Base-by-base conservation (phyloP, 2,329 filamentous ascomycete genomes). In the Trichophyton equinum region DNA sequence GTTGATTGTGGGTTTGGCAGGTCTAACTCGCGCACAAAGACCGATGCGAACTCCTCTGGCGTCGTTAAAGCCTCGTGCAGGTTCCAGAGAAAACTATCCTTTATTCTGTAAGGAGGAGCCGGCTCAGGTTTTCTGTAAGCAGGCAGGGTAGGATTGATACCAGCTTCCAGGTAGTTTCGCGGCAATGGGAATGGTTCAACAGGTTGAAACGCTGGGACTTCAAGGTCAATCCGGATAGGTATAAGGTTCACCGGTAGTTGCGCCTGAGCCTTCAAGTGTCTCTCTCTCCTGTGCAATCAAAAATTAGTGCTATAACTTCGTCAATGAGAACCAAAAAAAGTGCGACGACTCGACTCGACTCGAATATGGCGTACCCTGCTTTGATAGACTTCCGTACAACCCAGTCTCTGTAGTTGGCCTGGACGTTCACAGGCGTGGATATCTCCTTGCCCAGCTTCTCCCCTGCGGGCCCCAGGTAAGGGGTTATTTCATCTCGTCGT, bases 41-140 rank as follows among this genome's bases (percentile, higher is more conserved):
- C 85, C 67, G 88, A 83, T n/a, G 94, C 94, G 71, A 97, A 99
- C 70, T 95, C 88, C 70, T 99, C 94, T 0, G 94, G 95, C 0
- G 94, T 99, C 58, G 91, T 88, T 62, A 96, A 79, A 0, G 89
- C 88, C 76, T 99, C 94, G 74, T 97, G 92, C 13, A 99, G 80
- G 69, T 99, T 99, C 94, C 94, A 99, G 59, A 96, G 77, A 68
- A 99, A 97, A n/a, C 89, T 87, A 68, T 99, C 94, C 68, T 95
- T 91, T 61, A 99, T 79, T 64, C 94, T 85, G 74, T 91, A 96
- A 2, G 89, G 87, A 0, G 91, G 85, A 13, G 91, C 91, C 63
- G 83, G 75, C 64, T 96, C 92, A 60, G 87, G 87, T 60, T 82
- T 80, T 68, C 86, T 86, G 76, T 95, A 96, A 61, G 91, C 85